phyloP scores from a whole-genome alignment of 441 rosid genomes.

The Erysimum pusillum region DNA sequence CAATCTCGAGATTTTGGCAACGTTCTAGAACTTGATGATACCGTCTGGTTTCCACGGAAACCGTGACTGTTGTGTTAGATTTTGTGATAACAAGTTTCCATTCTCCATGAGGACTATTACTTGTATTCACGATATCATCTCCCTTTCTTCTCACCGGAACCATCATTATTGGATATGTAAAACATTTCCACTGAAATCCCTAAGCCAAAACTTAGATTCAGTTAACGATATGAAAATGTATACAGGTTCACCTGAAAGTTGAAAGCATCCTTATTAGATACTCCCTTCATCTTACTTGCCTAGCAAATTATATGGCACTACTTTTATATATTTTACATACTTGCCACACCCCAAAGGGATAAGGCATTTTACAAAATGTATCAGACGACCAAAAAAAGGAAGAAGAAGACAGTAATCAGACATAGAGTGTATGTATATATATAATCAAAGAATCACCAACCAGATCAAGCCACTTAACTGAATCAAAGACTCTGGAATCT shows the following conservation, averaged over 20 bases:
- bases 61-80: no score
- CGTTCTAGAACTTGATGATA: no score
- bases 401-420: neutral
- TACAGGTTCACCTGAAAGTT: slow-evolving; percentile 8
- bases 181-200: no score
- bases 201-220: no score
- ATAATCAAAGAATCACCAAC: slow-evolving; percentile 38
- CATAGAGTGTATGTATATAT: neutral
- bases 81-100: no score
- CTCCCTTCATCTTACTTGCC: slow-evolving; percentile 15
- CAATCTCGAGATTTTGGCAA: no score
- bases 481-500: slow-evolving; percentile 12
- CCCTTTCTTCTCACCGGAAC: no score
- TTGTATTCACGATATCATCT: no score
- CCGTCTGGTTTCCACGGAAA: no score
- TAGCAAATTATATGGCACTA: slow-evolving; percentile 32
- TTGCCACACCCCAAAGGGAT: slow-evolving; percentile 11
- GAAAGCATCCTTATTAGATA: neutral
- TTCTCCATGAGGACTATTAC: no score
- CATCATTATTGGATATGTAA: no score
- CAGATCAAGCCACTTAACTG: slow-evolving; percentile 33
- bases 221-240: no score
- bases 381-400: neutral
- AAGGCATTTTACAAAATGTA: slow-evolving; percentile 24
- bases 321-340: slow-evolving; percentile 28